phyloP scores from a whole-genome alignment of 169 alveolate species.

The Theileria annulata region DNA sequence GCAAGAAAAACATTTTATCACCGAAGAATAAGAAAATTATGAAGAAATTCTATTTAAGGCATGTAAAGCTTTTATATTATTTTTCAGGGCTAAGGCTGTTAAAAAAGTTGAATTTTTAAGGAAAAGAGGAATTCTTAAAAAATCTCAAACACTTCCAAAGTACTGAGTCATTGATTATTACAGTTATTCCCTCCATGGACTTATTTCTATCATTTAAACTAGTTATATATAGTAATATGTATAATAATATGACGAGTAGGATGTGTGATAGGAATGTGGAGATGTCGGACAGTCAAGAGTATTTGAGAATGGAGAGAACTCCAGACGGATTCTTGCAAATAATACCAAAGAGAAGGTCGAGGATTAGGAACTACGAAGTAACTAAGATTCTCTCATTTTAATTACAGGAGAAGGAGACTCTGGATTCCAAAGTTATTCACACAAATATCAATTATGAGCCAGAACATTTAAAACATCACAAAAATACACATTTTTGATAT shows the following conservation, averaged over 20 bases:
- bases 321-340: slow-evolving; percentile 66
- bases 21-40: slow-evolving; percentile 52
- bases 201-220: no score
- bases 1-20: slow-evolving; percentile 37
- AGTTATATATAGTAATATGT: not conserved
- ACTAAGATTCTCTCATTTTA: not conserved
- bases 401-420: not conserved
- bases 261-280: slow-evolving; percentile 61
- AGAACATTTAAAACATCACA: not conserved
- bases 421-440: not conserved
- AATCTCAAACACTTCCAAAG: slow-evolving; percentile 53
- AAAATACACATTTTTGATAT: not conserved
- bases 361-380: slow-evolving; percentile 17
- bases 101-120: slow-evolving; percentile 55
- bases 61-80: not conserved
- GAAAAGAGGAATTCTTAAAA: slow-evolving; percentile 47
- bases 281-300: slow-evolving; percentile 65
- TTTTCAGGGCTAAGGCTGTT: slow-evolving; percentile 52
- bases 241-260: slow-evolving; percentile 10
- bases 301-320: slow-evolving; percentile 57
- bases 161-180: not conserved
- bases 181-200: not conserved
- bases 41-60: slow-evolving; percentile 57
- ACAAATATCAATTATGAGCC: not conserved
- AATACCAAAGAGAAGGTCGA: slow-evolving; percentile 57